Conservation (phyloP, 2,329 filamentous ascomycete species). For the Penicillium frequentans region DNA sequence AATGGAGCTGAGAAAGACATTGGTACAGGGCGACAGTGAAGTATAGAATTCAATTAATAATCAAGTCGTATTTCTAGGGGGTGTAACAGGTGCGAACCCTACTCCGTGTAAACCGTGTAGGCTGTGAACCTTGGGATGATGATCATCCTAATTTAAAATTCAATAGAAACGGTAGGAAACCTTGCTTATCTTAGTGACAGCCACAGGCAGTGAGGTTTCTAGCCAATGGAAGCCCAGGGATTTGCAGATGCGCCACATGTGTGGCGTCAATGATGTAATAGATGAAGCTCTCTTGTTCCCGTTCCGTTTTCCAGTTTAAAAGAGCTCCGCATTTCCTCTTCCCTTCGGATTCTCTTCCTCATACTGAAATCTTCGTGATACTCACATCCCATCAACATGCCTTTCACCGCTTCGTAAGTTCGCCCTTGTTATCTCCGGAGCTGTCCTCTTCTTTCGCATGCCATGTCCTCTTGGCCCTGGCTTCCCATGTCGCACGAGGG, state of each 20-base stretch:
- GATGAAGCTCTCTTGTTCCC: slow-evolving; percentile 33
- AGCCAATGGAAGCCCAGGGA: neutral
- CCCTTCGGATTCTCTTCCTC: neutral
- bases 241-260: neutral
- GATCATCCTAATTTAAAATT: neutral
- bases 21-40: neutral
- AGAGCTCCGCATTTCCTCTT: slow-evolving; percentile 10
- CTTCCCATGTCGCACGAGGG: neutral
- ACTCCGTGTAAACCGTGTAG: neutral
- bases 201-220: neutral
- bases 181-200: neutral
- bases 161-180: neutral
- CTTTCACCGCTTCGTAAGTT: slow-evolving; percentile 53
- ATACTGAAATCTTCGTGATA: neutral
- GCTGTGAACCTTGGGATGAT: neutral
- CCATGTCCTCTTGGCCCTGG: neutral
- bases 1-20: slow-evolving; percentile 3
- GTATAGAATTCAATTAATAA: neutral
- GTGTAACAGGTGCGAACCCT: neutral
- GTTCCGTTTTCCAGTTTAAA: slow-evolving; percentile 52
- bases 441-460: neutral
- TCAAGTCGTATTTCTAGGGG: neutral
- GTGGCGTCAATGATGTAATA: slow-evolving; percentile 33
- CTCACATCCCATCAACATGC: slow-evolving; percentile 44
- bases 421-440: neutral